A percentile compares a stretch with the other conserved stretches of the same genome.
phyloP scores from a whole-genome alignment of 305 asterid species.

The Fraxinus platypoda region DNA sequence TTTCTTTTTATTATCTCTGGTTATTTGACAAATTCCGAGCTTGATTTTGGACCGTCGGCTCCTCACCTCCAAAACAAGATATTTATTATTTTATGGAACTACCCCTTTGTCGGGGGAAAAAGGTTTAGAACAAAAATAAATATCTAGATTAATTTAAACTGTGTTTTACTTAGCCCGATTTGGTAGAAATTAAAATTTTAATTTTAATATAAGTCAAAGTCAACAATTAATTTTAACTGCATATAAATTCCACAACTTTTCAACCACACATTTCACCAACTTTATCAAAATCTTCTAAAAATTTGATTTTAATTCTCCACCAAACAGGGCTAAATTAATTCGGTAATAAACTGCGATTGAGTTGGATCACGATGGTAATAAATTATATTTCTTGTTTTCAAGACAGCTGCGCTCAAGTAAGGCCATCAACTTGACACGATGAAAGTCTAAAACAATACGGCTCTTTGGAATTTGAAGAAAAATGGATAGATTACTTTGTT shows the following conservation, averaged over 20 bases:
- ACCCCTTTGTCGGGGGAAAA: not conserved
- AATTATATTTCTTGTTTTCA: too few species aligned
- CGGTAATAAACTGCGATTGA: not conserved
- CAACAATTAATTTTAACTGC: too few species aligned
- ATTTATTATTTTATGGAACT: not conserved
- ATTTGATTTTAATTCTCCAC: too few species aligned
- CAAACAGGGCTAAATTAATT: too few species aligned
- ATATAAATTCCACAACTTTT: too few species aligned
- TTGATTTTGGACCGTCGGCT: not conserved
- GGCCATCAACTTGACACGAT: not conserved
- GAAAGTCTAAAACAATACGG: not conserved
- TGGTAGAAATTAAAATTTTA: too few species aligned
- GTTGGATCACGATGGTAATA: not conserved
- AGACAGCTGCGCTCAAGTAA: not conserved
- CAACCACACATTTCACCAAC: too few species aligned
- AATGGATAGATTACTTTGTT: not conserved
- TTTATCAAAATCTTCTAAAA: too few species aligned
- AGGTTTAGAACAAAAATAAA: not conserved
- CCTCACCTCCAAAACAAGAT: not conserved
- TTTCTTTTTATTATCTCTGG: not conserved
- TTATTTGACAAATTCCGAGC: not conserved
- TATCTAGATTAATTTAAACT: not conserved
- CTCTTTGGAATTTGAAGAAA: not conserved
- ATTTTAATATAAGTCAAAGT: too few species aligned
- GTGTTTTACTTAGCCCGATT: not conserved